Percentiles rank a stretch among this genome's conserved stretches.
Conservation (phyloP, 2,329 filamentous ascomycete species). For the Cladophialophora bantiana region DNA sequence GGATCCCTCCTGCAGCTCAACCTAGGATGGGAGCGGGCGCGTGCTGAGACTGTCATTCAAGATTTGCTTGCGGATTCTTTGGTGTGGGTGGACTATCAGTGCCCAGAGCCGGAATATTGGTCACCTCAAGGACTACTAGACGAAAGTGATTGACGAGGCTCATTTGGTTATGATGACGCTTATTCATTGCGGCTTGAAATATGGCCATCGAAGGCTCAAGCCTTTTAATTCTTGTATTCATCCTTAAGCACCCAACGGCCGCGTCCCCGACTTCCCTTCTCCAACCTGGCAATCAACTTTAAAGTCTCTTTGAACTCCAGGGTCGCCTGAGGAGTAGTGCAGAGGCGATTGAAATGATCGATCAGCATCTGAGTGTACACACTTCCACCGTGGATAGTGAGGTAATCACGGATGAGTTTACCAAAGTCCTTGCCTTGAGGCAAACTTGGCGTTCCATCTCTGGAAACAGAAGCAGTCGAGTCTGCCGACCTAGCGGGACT, state of each 20-base stretch:
- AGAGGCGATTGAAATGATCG: slow-evolving; percentile 86
- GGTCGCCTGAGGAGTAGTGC: slow-evolving; percentile 70
- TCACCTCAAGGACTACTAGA: slow-evolving; percentile 55
- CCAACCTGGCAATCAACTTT: slow-evolving; percentile 75
- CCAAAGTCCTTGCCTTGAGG: slow-evolving; percentile 68
- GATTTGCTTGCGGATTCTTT: slow-evolving; percentile 88
- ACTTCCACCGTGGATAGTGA: slow-evolving; percentile 76
- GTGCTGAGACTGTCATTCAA: slow-evolving; percentile 88
- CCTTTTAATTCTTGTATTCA: slow-evolving; percentile 53
- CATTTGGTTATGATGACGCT: neutral
- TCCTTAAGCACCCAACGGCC: slow-evolving; percentile 67
- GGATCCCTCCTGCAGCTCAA: slow-evolving; percentile 89
- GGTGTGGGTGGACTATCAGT: slow-evolving; percentile 92
- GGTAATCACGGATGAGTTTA: slow-evolving; percentile 77
- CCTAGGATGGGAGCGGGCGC: slow-evolving; percentile 80
- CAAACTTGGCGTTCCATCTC: slow-evolving; percentile 43
- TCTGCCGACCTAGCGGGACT: slow-evolving; percentile 39
- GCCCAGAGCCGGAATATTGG: slow-evolving; percentile 92
- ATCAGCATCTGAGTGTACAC: slow-evolving; percentile 85
- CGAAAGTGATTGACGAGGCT: slow-evolving; percentile 48
- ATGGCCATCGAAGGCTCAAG: neutral
- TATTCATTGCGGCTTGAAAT: neutral
- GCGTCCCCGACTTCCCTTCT: slow-evolving; percentile 60
- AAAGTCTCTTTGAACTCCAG: slow-evolving; percentile 84
- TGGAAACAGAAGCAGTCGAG: slow-evolving; percentile 33